Evolutionary conservation across 192 early-diverging fungal genomes (phyloP).

Genomic region (Umbelopsis sp.): DNA sequence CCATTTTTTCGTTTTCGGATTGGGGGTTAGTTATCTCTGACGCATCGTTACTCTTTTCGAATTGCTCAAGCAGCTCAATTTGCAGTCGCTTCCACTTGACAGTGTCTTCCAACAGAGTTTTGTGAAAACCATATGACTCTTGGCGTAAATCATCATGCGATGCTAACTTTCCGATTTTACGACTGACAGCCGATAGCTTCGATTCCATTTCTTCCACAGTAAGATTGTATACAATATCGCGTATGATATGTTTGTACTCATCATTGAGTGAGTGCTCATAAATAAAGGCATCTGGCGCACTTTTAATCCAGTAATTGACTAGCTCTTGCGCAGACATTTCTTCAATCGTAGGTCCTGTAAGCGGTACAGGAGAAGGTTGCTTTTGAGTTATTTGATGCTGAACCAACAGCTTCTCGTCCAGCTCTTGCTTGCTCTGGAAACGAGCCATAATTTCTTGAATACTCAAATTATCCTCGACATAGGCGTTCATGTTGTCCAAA

Average conservation of each 20-base stretch:
- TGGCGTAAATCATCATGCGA: slow-evolving; percentile 34
- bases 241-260: slow-evolving; percentile 42
- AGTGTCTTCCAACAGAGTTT: slow-evolving; percentile 36
- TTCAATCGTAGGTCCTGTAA: neutral
- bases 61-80: neutral
- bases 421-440: slow-evolving; percentile 9
- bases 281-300: slow-evolving; percentile 28
- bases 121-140: slow-evolving; percentile 43
- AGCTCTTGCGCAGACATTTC: neutral
- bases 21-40: too few species aligned
- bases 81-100: slow-evolving; percentile 23
- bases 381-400: neutral
- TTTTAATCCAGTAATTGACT: neutral
- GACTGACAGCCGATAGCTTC: slow-evolving; percentile 30
- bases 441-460: slow-evolving; percentile 42
- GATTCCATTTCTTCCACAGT: slow-evolving; percentile 30
- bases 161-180: slow-evolving; percentile 47
- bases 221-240: slow-evolving; percentile 38
- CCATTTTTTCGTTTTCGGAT: neutral
- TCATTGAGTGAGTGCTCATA: slow-evolving; percentile 33
- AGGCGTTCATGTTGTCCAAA: slow-evolving; percentile 40
- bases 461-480: slow-evolving; percentile 52
- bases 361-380: neutral
- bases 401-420: slow-evolving; percentile 12
- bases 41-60: neutral